Percentiles rank a stretch among this genome's conserved stretches.
Evolutionary conservation across 306 rosid species (phyloP).

Genomic region (Casuarina glauca): DNA sequence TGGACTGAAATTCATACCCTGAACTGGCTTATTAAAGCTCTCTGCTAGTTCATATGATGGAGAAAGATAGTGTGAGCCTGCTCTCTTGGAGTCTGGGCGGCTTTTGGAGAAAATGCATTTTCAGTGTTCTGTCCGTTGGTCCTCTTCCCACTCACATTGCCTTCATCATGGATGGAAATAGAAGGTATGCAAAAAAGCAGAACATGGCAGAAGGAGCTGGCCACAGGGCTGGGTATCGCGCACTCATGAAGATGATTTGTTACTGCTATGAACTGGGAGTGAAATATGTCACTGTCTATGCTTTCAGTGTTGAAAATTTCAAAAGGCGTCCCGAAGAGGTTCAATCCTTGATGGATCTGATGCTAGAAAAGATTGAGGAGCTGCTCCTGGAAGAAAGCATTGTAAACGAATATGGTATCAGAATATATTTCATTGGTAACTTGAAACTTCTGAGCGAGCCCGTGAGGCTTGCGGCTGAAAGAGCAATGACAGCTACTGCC

Average conservation of each 20-base stretch:
- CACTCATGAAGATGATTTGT: constrained; percentile 53
- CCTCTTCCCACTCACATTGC: constrained; percentile 74
- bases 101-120: constrained; percentile 57
- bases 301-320: constrained; percentile 90
- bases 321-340: constrained; percentile 63
- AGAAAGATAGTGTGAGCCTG: constrained; percentile 26
- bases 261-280: constrained; percentile 79
- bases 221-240: constrained; percentile 59
- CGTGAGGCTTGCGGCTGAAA: constrained; percentile 60
- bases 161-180: constrained; percentile 93
- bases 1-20: constrained; percentile 13
- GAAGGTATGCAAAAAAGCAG: constrained; percentile 67
- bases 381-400: constrained; percentile 53
- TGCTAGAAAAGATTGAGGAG: constrained; percentile 68
- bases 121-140: constrained; percentile 55
- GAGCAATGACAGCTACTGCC: constrained; percentile 67
- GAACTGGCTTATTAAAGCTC: constrained; percentile 20
- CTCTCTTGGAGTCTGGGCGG: constrained; percentile 31
- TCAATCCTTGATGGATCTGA: constrained; percentile 58
- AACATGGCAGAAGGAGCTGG: constrained; percentile 55
- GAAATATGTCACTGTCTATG: constrained; percentile 61
- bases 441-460: constrained; percentile 52
- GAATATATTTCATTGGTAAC: constrained; percentile 64
- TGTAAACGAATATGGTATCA: constrained; percentile 54
- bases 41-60: constrained; percentile 40